Evolutionary conservation across 2,329 filamentous ascomycete species (phyloP), one percentile per base, ranked within the genome.

Genomic region (Penicillium palitans): DNA sequence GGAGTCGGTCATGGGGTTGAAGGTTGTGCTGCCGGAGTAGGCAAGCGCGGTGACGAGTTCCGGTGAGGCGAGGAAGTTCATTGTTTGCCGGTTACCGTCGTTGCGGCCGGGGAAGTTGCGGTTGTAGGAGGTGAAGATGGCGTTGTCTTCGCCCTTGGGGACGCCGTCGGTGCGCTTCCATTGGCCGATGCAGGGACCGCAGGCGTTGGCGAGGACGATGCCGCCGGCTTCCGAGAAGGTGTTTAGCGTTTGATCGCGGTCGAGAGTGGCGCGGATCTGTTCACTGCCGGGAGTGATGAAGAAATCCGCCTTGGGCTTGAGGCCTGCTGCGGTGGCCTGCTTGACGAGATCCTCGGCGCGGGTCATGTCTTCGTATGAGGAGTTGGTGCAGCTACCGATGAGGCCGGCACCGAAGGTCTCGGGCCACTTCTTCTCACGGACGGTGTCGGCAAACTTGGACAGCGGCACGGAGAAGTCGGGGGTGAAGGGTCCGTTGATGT

Each of bases 331-430:
- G 52, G 88, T 84, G 10, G 95, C 95, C 76, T 97, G 93, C 76
- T 93, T 93, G 58, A 98, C 91, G 57, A 99, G 85, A 71, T 92
- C 87, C 78, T 97, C 93, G 15, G 93, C 91, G 61, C 93, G 89
- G 37, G 93, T 96, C 95, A 99, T 99, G 74, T 99, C 95, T 78
- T 97, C 90, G 76, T 98, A 99, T 2, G 95, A 98, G 75, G 91
- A 96, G 83, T 99, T 99, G 51, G 95, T 99, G 82, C 95, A 99
- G 79, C 92, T 96, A 60, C 95, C 95, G 72, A 99, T 99, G 55
- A 99, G 84, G 52, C 93, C 93, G 27, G 95, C 93, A 13, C 92
- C 95, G 61, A 99, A 89, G 62, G 88, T 91, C 72, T 90, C 85
- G 2, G 95, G 95, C 95, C 95, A 99, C 51, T 89, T 81, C 76